A percentile compares a stretch with the other conserved stretches of the same genome.
Conservation (phyloP, 2,329 filamentous ascomycete species). For the Monilinia vaccinii-corymbosi region DNA sequence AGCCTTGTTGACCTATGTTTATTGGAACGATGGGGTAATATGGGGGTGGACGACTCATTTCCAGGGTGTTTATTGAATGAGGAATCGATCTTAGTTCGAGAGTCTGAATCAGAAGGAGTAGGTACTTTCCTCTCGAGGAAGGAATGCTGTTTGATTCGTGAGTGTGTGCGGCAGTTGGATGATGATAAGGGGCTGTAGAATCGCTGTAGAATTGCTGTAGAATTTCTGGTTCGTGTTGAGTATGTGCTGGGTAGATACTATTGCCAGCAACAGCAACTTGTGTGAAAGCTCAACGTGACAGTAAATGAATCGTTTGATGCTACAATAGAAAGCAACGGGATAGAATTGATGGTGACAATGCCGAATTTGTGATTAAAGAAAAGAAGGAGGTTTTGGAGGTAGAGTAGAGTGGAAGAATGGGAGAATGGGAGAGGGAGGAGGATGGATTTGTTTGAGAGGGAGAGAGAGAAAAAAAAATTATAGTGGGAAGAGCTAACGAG, state of each 20-base stretch:
- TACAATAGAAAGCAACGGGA: constrained; percentile 4
- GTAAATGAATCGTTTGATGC: neutral
- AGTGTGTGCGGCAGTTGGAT: neutral
- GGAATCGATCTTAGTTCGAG: neutral
- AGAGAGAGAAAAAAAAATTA: neutral
- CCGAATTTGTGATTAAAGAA: neutral
- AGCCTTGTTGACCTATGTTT: neutral
- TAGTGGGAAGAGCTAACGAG: neutral
- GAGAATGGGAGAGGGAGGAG: neutral
- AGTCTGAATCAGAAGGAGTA: neutral
- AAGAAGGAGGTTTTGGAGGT: neutral
- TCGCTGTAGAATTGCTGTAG: neutral
- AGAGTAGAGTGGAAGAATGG: neutral
- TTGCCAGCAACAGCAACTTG: neutral
- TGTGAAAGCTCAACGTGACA: neutral
- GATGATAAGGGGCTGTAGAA: neutral
- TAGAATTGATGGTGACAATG: neutral
- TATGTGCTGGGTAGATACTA: neutral
- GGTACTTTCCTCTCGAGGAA: neutral
- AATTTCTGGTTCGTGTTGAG: neutral
- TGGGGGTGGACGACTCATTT: neutral
- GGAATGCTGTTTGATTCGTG: neutral
- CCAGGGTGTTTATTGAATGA: neutral
- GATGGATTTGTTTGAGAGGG: no score
- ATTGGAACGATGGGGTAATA: neutral